Conservation (phyloP, 176 grass and related monocot species). For the Themeda triandra region DNA sequence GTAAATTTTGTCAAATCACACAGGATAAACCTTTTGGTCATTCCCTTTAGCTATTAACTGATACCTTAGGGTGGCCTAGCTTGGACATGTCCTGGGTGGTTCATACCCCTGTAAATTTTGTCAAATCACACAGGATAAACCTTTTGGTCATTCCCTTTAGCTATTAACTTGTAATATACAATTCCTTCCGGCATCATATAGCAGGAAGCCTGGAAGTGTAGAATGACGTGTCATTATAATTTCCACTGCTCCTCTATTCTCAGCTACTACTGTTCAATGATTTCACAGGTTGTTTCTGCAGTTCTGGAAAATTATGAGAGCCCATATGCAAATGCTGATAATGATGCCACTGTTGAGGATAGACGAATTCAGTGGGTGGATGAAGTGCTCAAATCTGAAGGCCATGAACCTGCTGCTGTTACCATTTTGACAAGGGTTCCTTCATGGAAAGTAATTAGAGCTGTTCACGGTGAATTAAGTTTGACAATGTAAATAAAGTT, state of each 20-base stretch:
- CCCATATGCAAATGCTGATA: slow-evolving; percentile 59
- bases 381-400: slow-evolving; percentile 73
- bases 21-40: not conserved
- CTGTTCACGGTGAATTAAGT: slow-evolving; percentile 36
- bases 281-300: slow-evolving; percentile 78
- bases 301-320: slow-evolving; percentile 87
- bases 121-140: not conserved
- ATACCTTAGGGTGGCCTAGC: not conserved
- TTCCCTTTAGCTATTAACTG: not conserved
- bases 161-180: not conserved
- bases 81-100: not conserved
- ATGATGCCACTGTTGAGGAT: slow-evolving; percentile 30
- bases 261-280: slow-evolving; percentile 20
- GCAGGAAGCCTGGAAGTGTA: not conserved
- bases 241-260: not conserved
- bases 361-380: slow-evolving; percentile 49
- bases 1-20: not conserved
- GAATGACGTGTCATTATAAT: not conserved
- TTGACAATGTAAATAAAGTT: slow-evolving; percentile 53
- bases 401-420: slow-evolving; percentile 40
- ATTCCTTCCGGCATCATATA: not conserved
- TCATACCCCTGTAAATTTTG: not conserved
- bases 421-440: slow-evolving; percentile 60
- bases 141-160: not conserved
- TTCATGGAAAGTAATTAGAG: slow-evolving; percentile 85